Conservation (phyloP, 1,284 basidiomycete genomes). For the Irpex sp. region DNA sequence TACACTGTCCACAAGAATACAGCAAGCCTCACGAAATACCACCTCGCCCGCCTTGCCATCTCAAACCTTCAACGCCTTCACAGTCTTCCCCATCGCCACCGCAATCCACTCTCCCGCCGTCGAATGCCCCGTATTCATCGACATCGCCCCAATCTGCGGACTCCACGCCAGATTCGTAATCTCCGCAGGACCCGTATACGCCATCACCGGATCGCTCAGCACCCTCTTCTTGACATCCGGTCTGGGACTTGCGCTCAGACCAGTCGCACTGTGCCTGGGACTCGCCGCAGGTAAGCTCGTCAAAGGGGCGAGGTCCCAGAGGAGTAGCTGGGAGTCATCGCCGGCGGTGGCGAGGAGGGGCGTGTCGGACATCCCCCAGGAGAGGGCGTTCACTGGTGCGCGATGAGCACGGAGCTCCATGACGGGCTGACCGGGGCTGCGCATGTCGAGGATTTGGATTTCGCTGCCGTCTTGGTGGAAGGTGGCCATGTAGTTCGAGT, state of each 20-base stretch:
- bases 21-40: background rate
- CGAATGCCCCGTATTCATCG: slow-evolving; percentile 68
- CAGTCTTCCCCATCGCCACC: slow-evolving; percentile 77
- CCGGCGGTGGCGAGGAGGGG: slow-evolving; percentile 83
- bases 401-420: slow-evolving; percentile 85
- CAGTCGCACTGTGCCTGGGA: slow-evolving; percentile 53
- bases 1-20: background rate
- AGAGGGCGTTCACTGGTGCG: slow-evolving; percentile 76
- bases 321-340: slow-evolving; percentile 86
- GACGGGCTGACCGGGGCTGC: slow-evolving; percentile 89
- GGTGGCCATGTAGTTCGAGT: slow-evolving; percentile 90
- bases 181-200: slow-evolving; percentile 77
- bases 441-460: slow-evolving; percentile 91
- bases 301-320: slow-evolving; percentile 81
- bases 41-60: background rate
- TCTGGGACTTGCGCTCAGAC: slow-evolving; percentile 61
- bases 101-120: slow-evolving; percentile 91
- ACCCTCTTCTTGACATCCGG: slow-evolving; percentile 75
- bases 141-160: slow-evolving; percentile 69
- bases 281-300: slow-evolving; percentile 54
- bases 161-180: slow-evolving; percentile 90
- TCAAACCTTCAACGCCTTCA: slow-evolving; percentile 80
- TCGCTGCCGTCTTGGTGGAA: slow-evolving; percentile 88
- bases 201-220: slow-evolving; percentile 75
- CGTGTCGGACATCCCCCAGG: slow-evolving; percentile 79